These are phyloP conservation scores for Rhodotorula toruloides DNA, from an alignment of 768 basidiomycete genomes.

Conservation along the genomic window DNA sequence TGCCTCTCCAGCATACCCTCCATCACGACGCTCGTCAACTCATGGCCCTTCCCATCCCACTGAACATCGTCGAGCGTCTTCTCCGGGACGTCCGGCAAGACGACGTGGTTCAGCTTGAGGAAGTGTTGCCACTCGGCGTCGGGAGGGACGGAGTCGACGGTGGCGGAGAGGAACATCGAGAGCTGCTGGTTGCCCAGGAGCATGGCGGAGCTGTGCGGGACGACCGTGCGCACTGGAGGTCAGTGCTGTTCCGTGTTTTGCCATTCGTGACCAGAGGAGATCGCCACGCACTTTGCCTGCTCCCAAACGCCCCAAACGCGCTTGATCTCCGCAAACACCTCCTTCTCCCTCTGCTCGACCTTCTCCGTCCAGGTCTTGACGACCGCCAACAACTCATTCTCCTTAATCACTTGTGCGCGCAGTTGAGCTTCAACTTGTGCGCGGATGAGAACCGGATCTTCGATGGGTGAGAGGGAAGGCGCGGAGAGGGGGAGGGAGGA, in stretches of 20 bases:
- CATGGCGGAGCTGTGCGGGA: slow-evolving; percentile 23
- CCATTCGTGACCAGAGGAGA: not conserved
- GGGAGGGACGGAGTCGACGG: slow-evolving; percentile 29
- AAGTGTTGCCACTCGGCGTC: slow-evolving; percentile 37
- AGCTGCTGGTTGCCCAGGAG: slow-evolving; percentile 30
- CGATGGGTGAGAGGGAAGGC: slow-evolving; percentile 2
- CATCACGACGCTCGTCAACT: slow-evolving; percentile 9
- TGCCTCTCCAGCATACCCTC: slow-evolving; percentile 36
- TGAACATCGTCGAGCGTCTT: slow-evolving; percentile 2
- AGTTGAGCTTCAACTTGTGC: slow-evolving; percentile 25
- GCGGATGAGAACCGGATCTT: slow-evolving; percentile 34
- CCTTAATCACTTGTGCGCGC: slow-evolving; percentile 18
- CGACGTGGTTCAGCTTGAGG: slow-evolving; percentile 27
- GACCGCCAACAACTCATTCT: slow-evolving; percentile 23
- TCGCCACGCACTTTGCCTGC: slow-evolving; percentile 12
- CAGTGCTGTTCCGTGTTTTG: too few species aligned
- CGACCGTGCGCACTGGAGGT: too few species aligned
- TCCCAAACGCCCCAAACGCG: slow-evolving; percentile 28
- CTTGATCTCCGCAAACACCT: slow-evolving; percentile 14
- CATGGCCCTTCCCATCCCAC: slow-evolving; percentile 20
- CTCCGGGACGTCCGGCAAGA: not conserved
- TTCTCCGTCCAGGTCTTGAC: slow-evolving; percentile 24
- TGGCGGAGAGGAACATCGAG: slow-evolving; percentile 36
- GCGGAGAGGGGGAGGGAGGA: slow-evolving; percentile 5
- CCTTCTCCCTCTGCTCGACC: slow-evolving; percentile 16